These are phyloP conservation scores for Avena sativa DNA, from an alignment of 176 grass and related monocot species.

Conservation along the genomic window DNA sequence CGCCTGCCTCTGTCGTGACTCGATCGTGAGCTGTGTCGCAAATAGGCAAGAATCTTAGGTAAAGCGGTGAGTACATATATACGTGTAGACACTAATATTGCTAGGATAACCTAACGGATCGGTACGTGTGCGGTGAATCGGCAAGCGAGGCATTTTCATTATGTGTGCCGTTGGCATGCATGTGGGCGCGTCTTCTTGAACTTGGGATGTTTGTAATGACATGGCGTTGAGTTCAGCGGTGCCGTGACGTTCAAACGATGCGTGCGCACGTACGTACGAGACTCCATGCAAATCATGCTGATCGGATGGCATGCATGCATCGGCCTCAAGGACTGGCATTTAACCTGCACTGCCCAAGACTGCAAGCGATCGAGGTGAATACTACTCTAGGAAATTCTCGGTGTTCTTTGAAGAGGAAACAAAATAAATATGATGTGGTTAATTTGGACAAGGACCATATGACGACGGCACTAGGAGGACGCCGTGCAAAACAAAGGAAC, in stretches of 20 bases:
- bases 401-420: not conserved
- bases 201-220: not conserved
- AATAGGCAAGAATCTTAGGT: not conserved
- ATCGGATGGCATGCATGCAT: not conserved
- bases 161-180: not conserved
- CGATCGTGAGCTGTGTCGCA: conserved; percentile 9
- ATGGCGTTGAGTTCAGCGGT: not conserved
- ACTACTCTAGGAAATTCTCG: too few relatives aligned
- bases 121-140: conserved; percentile 7
- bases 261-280: not conserved
- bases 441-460: not conserved
- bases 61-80: not conserved
- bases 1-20: not conserved
- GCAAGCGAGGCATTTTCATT: not conserved
- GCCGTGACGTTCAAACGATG: not conserved
- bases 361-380: too few relatives aligned
- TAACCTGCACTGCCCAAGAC: too few relatives aligned
- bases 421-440: too few relatives aligned
- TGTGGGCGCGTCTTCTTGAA: not conserved
- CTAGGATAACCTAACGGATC: not conserved
- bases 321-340: not conserved
- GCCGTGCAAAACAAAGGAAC: not conserved
- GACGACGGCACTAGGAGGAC: not conserved
- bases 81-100: not conserved
- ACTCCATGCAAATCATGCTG: too few relatives aligned